Evolutionary conservation across 768 basidiomycete species (phyloP).

Genomic region (Russula griseocarnosa): DNA sequence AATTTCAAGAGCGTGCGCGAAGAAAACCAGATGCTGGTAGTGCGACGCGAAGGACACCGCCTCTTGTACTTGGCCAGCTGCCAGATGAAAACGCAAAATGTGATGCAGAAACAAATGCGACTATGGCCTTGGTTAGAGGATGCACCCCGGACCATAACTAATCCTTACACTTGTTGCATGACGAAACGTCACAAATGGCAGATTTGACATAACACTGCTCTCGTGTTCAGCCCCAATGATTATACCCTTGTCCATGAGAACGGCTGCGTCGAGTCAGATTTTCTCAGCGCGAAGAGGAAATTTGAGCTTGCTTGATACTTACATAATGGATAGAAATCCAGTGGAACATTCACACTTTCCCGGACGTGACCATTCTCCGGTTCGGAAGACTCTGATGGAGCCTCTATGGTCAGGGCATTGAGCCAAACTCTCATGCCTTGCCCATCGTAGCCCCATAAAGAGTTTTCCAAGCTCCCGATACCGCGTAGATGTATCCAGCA

Average conservation of each 20-base stretch:
- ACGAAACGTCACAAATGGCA: slow-evolving; percentile 89
- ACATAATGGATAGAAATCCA: slow-evolving; percentile 98
- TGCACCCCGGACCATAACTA: not conserved
- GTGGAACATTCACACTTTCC: slow-evolving; percentile 87
- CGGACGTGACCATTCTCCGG: slow-evolving; percentile 57
- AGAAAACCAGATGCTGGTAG: slow-evolving; percentile 87
- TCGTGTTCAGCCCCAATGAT: slow-evolving; percentile 96
- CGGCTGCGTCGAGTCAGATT: slow-evolving; percentile 50
- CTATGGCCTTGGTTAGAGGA: slow-evolving; percentile 39
- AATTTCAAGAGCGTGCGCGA: slow-evolving; percentile 90
- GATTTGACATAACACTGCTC: slow-evolving; percentile 61
- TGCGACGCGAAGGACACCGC: slow-evolving; percentile 83
- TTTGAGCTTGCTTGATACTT: slow-evolving; percentile 30
- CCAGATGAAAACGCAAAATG: slow-evolving; percentile 78
- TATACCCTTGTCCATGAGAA: slow-evolving; percentile 98
- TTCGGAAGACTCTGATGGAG: slow-evolving; percentile 35
- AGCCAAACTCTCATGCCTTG: slow-evolving; percentile 88
- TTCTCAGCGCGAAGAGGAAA: slow-evolving; percentile 20
- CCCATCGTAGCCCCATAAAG: slow-evolving; percentile 96
- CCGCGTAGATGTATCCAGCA: slow-evolving; percentile 98
- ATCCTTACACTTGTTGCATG: slow-evolving; percentile 78
- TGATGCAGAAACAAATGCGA: slow-evolving; percentile 94
- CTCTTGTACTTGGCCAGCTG: slow-evolving; percentile 56
- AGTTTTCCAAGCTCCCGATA: slow-evolving; percentile 91
- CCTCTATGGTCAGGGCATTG: slow-evolving; percentile 89